A percentile compares a stretch with the other conserved stretches of the same genome.
These are phyloP conservation scores for Globisporangium echinulatum DNA, from an alignment of 352 stramenopile genomes.

Conservation along the genomic window DNA sequence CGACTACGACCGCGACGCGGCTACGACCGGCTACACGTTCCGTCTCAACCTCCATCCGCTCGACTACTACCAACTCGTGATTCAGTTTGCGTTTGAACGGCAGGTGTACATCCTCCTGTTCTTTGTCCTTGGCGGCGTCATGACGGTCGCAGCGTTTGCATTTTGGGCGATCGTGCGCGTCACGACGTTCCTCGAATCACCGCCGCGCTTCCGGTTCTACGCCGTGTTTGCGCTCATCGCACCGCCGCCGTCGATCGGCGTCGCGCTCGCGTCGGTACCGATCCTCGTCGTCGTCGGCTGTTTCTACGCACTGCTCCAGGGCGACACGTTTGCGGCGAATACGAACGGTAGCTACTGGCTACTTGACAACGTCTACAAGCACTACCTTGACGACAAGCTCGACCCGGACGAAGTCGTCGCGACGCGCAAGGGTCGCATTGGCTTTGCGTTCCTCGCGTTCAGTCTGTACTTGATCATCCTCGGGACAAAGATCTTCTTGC, in stretches of 20 bases:
- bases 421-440: constrained; percentile 86
- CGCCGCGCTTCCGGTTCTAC: constrained; percentile 90
- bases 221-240: constrained; percentile 89
- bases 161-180: constrained; percentile 90
- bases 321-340: constrained; percentile 31
- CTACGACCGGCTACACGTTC: constrained; percentile 87
- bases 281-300: constrained; percentile 64
- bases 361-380: constrained; percentile 65
- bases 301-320: constrained; percentile 70
- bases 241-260: constrained; percentile 79
- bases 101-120: constrained; percentile 94
- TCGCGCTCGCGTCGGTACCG: constrained; percentile 85
- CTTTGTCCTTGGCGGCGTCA: constrained; percentile 84
- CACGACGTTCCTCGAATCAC: constrained; percentile 88
- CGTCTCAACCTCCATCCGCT: constrained; percentile 89
- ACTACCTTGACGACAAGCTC: constrained; percentile 86
- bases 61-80: constrained; percentile 94
- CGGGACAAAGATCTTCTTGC: constrained; percentile 88
- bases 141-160: constrained; percentile 70
- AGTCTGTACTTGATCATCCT: constrained; percentile 83
- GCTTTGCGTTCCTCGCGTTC: constrained; percentile 91
- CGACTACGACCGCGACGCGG: constrained; percentile 91
- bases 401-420: constrained; percentile 57
- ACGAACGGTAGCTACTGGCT: constrained; percentile 63
- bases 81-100: constrained; percentile 94